Evolutionary conservation across 305 asterid species (phyloP).

Genomic region (Plantago rigida): DNA sequence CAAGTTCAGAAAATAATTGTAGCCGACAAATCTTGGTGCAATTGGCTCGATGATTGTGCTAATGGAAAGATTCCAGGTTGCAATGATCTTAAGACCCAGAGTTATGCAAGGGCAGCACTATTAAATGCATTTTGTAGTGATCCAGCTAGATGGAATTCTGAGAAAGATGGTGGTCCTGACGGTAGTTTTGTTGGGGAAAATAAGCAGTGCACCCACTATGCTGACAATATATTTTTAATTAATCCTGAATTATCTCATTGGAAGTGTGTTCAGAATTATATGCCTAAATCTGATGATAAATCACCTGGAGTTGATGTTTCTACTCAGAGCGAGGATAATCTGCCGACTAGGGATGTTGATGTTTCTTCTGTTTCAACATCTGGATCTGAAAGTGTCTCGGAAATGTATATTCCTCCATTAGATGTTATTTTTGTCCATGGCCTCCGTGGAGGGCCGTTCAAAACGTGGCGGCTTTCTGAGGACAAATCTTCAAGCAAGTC

Average conservation of each 20-base stretch:
- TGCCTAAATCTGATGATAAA: slow-evolving; percentile 30
- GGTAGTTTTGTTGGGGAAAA: slow-evolving; percentile 27
- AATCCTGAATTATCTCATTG: slow-evolving; percentile 85
- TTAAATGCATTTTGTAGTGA: slow-evolving; percentile 61
- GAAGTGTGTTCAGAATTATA: slow-evolving; percentile 51
- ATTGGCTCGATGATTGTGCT: slow-evolving; percentile 95
- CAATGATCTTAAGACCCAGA: slow-evolving; percentile 80
- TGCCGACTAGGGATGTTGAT: slow-evolving; percentile 29
- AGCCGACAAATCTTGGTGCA: slow-evolving; percentile 58
- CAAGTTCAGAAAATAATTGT: slow-evolving; percentile 62
- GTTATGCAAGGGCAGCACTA: slow-evolving; percentile 86
- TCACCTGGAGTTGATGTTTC: slow-evolving; percentile 36
- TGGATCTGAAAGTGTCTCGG: slow-evolving; percentile 41
- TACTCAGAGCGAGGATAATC: slow-evolving; percentile 29
- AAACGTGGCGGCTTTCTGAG: slow-evolving; percentile 94
- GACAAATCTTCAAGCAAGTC: slow-evolving; percentile 93
- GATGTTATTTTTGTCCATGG: slow-evolving; percentile 94
- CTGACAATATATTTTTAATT: slow-evolving; percentile 74
- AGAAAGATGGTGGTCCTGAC: slow-evolving; percentile 33
- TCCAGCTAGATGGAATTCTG: slow-evolving; percentile 34
- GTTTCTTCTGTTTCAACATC: slow-evolving; percentile 45
- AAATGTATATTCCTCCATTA: slow-evolving; percentile 48
- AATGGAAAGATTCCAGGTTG: slow-evolving; percentile 69
- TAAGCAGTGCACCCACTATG: slow-evolving; percentile 46
- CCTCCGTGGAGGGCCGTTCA: slow-evolving; percentile 95